Conservation (phyloP, 345 rosid species). For the Trapa incisa region DNA sequence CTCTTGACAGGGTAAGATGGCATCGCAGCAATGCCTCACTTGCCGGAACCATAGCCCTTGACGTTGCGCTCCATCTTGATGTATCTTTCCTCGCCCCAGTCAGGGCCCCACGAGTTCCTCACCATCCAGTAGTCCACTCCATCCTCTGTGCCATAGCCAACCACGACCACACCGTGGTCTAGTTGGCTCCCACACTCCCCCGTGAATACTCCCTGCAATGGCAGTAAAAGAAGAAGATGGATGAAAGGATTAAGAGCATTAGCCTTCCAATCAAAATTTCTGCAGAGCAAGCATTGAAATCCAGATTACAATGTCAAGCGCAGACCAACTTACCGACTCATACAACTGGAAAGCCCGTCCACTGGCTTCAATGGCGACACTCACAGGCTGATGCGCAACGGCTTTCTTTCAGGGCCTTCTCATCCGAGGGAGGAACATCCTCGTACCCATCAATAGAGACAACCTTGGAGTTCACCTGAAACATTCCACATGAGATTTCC, state of each 20-base stretch:
- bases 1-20: too few species aligned
- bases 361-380: constrained; percentile 71
- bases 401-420: constrained; percentile 57
- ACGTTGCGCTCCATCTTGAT: too few species aligned
- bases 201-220: constrained; percentile 55
- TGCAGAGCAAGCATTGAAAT: too few species aligned
- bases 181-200: constrained; percentile 54
- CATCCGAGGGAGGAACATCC: constrained; percentile 55
- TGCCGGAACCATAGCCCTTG: too few species aligned
- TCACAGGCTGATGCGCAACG: constrained; percentile 62
- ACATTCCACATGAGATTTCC: background rate
- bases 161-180: constrained; percentile 71
- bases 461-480: constrained; percentile 37
- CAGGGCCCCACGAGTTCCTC: constrained; percentile 60
- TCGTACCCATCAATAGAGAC: constrained; percentile 54
- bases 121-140: constrained; percentile 80
- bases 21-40: too few species aligned
- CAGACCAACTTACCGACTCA: constrained; percentile 32
- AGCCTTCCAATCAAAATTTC: background rate
- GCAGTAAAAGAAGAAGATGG: background rate
- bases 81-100: constrained; percentile 17
- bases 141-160: constrained; percentile 80
- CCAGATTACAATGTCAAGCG: too few species aligned
- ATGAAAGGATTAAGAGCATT: too few species aligned
- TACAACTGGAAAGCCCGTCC: constrained; percentile 70